Evolutionary conservation across 805 yeast species (phyloP).

Genomic region (Myxozyma nipponensis): DNA sequence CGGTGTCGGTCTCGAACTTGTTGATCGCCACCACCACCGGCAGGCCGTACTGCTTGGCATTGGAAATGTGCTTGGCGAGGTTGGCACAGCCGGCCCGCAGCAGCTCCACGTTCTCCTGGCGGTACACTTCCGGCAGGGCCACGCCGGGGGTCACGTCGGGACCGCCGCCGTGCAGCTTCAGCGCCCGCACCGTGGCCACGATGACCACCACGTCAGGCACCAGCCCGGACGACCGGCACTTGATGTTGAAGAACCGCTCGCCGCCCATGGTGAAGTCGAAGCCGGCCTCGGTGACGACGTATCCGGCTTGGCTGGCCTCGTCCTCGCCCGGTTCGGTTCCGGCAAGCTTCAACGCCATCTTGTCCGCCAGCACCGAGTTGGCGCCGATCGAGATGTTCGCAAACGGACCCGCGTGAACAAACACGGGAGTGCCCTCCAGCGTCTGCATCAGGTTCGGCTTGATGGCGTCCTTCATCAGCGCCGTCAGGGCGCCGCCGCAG

Average conservation of each 20-base stretch:
- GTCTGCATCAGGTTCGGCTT: conserved; percentile 98
- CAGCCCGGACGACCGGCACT: conserved; percentile 87
- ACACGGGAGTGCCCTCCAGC: conserved; percentile 94
- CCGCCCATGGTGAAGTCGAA: conserved; percentile 99
- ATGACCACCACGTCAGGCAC: conserved; percentile 86
- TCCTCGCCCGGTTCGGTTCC: conserved; percentile 53
- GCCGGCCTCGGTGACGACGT: conserved; percentile 96
- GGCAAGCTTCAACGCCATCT: conserved; percentile 84
- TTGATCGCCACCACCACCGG: conserved; percentile 96
- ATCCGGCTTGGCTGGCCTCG: conserved; percentile 50
- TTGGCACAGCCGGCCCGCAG: conserved; percentile 79
- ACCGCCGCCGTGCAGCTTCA: conserved; percentile 95
- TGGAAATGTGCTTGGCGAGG: conserved; percentile 82
- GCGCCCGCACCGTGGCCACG: conserved; percentile 95
- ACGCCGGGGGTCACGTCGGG: conserved; percentile 95
- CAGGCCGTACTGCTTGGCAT: conserved; percentile 77
- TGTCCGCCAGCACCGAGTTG: conserved; percentile 88
- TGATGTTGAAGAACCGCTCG: conserved; percentile 92
- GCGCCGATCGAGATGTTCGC: conserved; percentile 98
- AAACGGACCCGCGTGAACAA: conserved; percentile 97
- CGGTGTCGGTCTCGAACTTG: conserved; percentile 77
- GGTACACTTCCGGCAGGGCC: conserved; percentile 75
- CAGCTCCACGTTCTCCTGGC: conserved; percentile 73
- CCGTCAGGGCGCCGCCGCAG: conserved; percentile 92
- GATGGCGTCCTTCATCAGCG: conserved; percentile 90